These are phyloP conservation scores for Botrytis medusae DNA, from an alignment of 2,329 filamentous ascomycete species.

Conservation along the genomic window DNA sequence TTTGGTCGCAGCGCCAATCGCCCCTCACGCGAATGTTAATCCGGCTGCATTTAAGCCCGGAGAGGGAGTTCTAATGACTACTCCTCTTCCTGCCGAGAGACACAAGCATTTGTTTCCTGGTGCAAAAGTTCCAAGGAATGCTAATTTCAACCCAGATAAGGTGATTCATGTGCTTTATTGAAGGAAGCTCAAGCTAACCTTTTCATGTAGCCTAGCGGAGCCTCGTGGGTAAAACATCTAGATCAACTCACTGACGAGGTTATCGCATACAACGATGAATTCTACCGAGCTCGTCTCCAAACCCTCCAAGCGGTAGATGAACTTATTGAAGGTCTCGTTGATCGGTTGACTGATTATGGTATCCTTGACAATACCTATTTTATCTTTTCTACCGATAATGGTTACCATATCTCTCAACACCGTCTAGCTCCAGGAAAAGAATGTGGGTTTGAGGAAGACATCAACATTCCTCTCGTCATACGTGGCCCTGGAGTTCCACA, in stretches of 20 bases:
- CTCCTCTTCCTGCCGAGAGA: conserved; percentile 58
- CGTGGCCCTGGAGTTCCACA: conserved; percentile 55
- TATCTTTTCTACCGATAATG: conserved; percentile 58
- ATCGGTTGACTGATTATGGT: conserved; percentile 43
- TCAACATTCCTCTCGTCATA: conserved; percentile 55
- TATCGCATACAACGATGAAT: conserved; percentile 51
- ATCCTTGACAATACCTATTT: conserved; percentile 53
- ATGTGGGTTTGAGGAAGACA: conserved; percentile 52
- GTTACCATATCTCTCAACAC: conserved; percentile 54
- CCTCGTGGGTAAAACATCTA: conserved; percentile 49
- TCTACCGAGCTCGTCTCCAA: conserved; percentile 52
- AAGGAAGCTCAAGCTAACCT: neutral
- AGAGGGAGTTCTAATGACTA: conserved; percentile 41
- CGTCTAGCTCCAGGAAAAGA: conserved; percentile 51
- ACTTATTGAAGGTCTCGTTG: conserved; percentile 50
- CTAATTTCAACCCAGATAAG: conserved; percentile 64
- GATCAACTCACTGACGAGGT: conserved; percentile 44
- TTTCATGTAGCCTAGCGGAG: conserved; percentile 43
- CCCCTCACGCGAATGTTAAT: conserved; percentile 59
- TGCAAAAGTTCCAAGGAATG: conserved; percentile 58
- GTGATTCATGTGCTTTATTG: conserved; percentile 40
- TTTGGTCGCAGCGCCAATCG: conserved; percentile 63
- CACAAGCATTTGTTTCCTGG: conserved; percentile 63
- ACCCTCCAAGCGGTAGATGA: conserved; percentile 57
- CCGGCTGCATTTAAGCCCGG: conserved; percentile 18